Evolutionary conservation across 768 basidiomycete species (phyloP), one percentile per base, ranked within the genome.

Genomic region (Daedaleopsis nitida): DNA sequence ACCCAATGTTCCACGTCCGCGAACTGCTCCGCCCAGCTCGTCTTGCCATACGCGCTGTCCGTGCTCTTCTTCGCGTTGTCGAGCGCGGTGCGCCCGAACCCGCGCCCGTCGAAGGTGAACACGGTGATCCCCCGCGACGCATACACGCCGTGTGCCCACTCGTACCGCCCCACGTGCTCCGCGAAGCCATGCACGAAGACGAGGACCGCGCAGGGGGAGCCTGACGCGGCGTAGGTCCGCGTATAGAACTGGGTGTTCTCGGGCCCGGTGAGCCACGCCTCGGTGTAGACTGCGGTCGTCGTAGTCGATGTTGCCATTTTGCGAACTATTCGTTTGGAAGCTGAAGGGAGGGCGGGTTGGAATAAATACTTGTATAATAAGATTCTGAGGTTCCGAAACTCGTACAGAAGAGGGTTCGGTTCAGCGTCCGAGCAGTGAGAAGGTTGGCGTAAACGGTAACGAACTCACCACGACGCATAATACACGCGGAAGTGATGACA

Each of bases 181-280:
- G 81, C 83, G 68, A 92, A 94, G 43, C 92, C 92, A 67, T 93
- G 91, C 14, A 90, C 70, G 69, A 89, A 90, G 66, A 93, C 82
- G 35, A 92, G 63, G 11, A 76, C 78, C 0, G 88, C 88, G 63
- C 81, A 70, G 3, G 77, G 55, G 9, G 69, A 64, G 17, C 68
- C 50, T 5, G 65, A 14, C 2, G 47, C 23, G 47, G 21, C 57
- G 71, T 92, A 91, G 0, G 82, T 86, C 21, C 88, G 81, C 1
- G 89, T 88, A 75, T 87, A 92, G 76, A 92, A 88, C 23, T 81
- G 78, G 21, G 84, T 85, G 1, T 70, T 70, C 45, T 80, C 76
- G n/a, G 84, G 86, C 1, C 89, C 89, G 0, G 71, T 56, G 39
- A 89, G 77, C 89, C 89, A 92, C 38, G 77, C 73, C 59, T 82